A percentile compares a stretch with the other conserved stretches of the same genome.
Conservation (phyloP, 257 asterid genomes). For the Anisodus tanguticus region DNA sequence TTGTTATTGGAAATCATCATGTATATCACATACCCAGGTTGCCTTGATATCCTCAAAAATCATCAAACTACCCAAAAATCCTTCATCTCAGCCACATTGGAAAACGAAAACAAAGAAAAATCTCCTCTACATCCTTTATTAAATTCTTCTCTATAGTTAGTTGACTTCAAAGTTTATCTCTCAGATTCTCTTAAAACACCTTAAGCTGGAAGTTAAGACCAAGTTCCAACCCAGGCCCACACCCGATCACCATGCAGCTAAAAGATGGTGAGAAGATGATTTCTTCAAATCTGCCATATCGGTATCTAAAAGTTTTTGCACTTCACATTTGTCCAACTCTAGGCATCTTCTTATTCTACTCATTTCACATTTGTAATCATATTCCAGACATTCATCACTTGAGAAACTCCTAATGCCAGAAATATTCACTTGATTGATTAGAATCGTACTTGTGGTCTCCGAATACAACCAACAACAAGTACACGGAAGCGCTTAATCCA, state of each 20-base stretch:
- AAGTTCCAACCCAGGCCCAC: background rate
- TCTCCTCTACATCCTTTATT: background rate
- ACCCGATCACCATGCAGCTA: background rate
- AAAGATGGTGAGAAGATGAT: background rate
- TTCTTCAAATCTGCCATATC: background rate
- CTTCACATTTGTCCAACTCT: background rate
- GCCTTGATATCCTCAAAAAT: conserved; percentile 1
- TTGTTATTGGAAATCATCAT: background rate
- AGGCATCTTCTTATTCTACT: background rate
- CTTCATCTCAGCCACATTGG: background rate
- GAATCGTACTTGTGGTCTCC: background rate
- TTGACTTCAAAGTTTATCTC: conserved; percentile 8
- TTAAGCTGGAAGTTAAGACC: background rate
- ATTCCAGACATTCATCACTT: background rate
- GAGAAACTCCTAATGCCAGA: background rate
- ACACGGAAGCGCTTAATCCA: background rate
- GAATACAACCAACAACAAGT: background rate
- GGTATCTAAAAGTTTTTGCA: background rate
- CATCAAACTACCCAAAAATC: background rate
- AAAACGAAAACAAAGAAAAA: background rate
- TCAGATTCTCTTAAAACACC: background rate
- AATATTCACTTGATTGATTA: background rate
- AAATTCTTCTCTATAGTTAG: conserved; percentile 3
- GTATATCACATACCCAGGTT: background rate
- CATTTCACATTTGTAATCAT: background rate